Conservation (phyloP, 2,329 filamentous ascomycete species). For the Diaporthe humulicola region DNA sequence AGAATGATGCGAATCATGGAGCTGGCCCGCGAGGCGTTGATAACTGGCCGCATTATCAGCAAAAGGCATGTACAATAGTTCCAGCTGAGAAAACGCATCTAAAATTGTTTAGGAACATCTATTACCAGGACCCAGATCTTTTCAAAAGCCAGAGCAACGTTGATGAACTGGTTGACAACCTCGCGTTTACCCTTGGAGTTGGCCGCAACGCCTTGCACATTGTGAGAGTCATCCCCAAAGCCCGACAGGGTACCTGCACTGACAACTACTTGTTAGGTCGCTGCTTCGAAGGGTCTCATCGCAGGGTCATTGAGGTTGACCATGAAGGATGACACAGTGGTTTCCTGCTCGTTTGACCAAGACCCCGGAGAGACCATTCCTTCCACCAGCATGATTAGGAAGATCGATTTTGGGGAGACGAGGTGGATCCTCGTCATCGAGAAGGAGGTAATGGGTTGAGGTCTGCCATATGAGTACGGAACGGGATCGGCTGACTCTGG, state of each 20-base stretch:
- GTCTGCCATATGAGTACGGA: too few relatives aligned
- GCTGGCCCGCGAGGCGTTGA: constrained; percentile 69
- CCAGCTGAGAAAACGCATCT: background rate
- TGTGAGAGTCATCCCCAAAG: constrained; percentile 57
- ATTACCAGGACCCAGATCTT: constrained; percentile 80
- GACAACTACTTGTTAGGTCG: constrained; percentile 70
- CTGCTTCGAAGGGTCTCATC: constrained; percentile 79
- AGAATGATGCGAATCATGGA: constrained; percentile 71
- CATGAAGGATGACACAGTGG: constrained; percentile 46
- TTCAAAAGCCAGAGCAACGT: constrained; percentile 79
- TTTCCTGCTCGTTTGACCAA: constrained; percentile 46
- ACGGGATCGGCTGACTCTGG: constrained; percentile 38
- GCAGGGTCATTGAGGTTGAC: constrained; percentile 67
- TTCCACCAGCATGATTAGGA: constrained; percentile 59
- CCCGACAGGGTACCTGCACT: background rate
- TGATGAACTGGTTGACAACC: constrained; percentile 79
- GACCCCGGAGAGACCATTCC: constrained; percentile 68
- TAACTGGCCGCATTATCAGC: constrained; percentile 67
- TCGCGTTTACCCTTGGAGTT: constrained; percentile 78
- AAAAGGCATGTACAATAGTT: constrained; percentile 65
- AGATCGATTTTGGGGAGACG: constrained; percentile 61
- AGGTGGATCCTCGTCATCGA: constrained; percentile 82
- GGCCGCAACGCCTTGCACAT: constrained; percentile 77
- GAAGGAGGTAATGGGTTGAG: constrained; percentile 74
- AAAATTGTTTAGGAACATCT: constrained; percentile 74